Evolutionary conservation across 352 stramenopile species (phyloP).

Genomic region (Globisporangium okanoganense): DNA sequence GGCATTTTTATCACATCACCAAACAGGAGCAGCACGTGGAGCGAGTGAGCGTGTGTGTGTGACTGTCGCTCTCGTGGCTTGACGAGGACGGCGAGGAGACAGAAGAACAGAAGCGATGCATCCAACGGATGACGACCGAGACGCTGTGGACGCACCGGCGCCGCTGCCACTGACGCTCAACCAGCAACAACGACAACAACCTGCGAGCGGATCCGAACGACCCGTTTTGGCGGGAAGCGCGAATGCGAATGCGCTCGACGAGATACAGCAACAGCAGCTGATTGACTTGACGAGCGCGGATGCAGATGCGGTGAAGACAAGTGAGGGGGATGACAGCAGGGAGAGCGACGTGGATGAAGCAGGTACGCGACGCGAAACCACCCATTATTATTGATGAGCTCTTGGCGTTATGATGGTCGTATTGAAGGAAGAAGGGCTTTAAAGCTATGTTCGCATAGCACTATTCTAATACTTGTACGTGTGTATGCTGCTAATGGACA

Average conservation of each 20-base stretch:
- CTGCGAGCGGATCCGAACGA: background rate
- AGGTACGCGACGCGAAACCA: constrained; percentile 3
- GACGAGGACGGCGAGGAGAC: background rate
- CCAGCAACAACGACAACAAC: background rate
- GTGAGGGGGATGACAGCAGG: background rate
- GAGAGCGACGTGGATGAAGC: constrained; percentile 14
- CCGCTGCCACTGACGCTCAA: background rate
- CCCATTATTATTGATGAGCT: background rate
- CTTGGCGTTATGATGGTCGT: background rate
- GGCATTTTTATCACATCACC: background rate
- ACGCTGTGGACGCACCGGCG: background rate
- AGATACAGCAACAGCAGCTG: background rate
- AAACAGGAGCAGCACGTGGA: background rate
- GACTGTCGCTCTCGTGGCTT: background rate
- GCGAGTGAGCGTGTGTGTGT: background rate
- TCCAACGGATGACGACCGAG: constrained; percentile 4
- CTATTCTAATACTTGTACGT: background rate
- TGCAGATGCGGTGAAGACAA: background rate
- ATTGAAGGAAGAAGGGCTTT: background rate
- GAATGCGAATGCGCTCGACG: background rate
- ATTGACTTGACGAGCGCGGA: background rate
- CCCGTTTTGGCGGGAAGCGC: constrained; percentile 2
- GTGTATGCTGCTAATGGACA: background rate
- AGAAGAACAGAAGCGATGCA: constrained; percentile 1
- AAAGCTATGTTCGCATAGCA: background rate